Evolutionary conservation across 1,139 yeast genomes (phyloP), one percentile per base, ranked within the genome.

Genomic region (Taiozyma sp.): DNA sequence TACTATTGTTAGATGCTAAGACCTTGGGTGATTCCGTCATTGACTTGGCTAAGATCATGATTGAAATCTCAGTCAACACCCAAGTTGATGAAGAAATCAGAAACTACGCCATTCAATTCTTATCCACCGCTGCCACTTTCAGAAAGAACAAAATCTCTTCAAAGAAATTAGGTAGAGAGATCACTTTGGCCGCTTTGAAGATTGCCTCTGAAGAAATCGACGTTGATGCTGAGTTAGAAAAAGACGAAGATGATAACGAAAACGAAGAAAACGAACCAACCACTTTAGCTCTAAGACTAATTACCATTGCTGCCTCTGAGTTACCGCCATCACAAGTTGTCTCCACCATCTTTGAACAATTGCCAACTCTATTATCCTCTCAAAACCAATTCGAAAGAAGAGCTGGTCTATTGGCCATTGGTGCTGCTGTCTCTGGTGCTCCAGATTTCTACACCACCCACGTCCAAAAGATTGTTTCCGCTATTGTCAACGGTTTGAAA

Each of bases 271-370:
- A 83, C 63, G 79, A 84, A 52, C 96, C 97, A 54, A 73, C 85
- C 39, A 72, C 86, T 50, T 79, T 90, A 61, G 96, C 96, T 23
- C 79, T 91, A 63, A 82, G 96, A 71, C 76, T 93, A 58, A 71
- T 93, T 51, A 88, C 92, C 51, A 80, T 82, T 64, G 81, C 93
- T 61, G 80, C 98, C 28, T 78, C 85, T 45, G 90, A 86, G 65
- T 76, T 95, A 63, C 97, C 99, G 50, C 97, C 99, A 50, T 80
- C 91, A 47, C 99, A 93, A 70, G 96, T 89, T 54, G 83, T 91
- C 59, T 79, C 77, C 55, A 93, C 97, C 51, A 78, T 93, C 55
- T 77, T 92, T 57, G 89, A 84, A 57, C 79, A 80, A 57, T 72
- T 90, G 59, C 84, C 85, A 48, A 65, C 78, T 48, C 75, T 87